phyloP scores from a whole-genome alignment of 1,284 basidiomycete genomes.

The Abortiporus biennis region DNA sequence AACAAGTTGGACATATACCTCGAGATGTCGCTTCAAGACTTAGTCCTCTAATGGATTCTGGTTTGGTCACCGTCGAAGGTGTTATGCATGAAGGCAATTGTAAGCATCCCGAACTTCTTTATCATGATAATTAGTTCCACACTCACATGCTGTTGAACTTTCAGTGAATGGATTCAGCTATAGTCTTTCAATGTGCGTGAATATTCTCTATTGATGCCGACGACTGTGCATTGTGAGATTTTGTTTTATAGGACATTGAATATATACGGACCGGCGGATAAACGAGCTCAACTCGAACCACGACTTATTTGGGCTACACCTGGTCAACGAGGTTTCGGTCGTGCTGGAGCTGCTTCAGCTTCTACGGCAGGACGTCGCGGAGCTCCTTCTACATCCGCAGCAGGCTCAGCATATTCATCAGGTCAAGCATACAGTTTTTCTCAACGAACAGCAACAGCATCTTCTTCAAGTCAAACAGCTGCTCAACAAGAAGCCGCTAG shows the following conservation, averaged over 20 bases:
- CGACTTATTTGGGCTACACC: slow-evolving; percentile 73
- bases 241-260: slow-evolving; percentile 54
- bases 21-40: slow-evolving; percentile 53
- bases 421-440: slow-evolving; percentile 4
- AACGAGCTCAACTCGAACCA: slow-evolving; percentile 56
- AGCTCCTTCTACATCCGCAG: slow-evolving; percentile 9
- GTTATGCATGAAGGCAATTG: slow-evolving; percentile 70
- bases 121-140: not conserved
- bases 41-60: slow-evolving; percentile 65
- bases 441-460: slow-evolving; percentile 4
- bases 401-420: not conserved
- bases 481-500: slow-evolving; percentile 27
- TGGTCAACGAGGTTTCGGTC: slow-evolving; percentile 47
- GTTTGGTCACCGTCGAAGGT: slow-evolving; percentile 66
- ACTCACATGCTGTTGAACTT: too few relatives aligned
- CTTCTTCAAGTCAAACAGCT: slow-evolving; percentile 21
- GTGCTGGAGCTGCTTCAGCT: slow-evolving; percentile 14
- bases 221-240: too few relatives aligned
- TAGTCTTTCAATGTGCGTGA: slow-evolving; percentile 52
- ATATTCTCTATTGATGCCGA: too few relatives aligned
- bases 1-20: slow-evolving; percentile 79
- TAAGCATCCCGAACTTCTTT: slow-evolving; percentile 27
- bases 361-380: slow-evolving; percentile 19
- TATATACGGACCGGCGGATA: slow-evolving; percentile 63
- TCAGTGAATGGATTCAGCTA: slow-evolving; percentile 43